Base-by-base conservation (phyloP, 768 basidiomycete species). In the Lentinula sp. region DNA sequence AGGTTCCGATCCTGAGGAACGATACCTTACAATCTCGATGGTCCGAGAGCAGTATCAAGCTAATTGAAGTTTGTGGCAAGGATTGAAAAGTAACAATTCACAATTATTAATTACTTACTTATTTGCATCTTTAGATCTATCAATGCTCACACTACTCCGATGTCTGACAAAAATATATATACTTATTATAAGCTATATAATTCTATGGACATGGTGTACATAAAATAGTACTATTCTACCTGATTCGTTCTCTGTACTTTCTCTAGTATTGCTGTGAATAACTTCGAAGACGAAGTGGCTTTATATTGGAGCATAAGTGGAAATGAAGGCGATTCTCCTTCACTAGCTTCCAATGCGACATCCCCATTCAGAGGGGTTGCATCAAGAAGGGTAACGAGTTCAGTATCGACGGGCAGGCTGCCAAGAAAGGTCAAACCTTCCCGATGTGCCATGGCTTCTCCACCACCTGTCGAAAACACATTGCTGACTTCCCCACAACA, bases 401-500 rank as follows among this genome's bases (percentile, higher is more conserved):
- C 93, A 0, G 91, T 89, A 77, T 98, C 97, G 43, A 99, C 88
- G 5, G 97, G 97, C 42, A 99, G 77, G 46, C 89, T 82, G 10
- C 97, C 97, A 59, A 99, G 77, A 70, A 95, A 97, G 52, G 69
- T 71, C 40, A 98, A 67, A 1, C 78, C 81, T 67, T 95, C 91
- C 55, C 80, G 81, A 63, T 79, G 78, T 4, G 92, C 94, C 89
- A 95, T 87, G 68, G 87, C 89, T 73, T 88, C 85, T 1, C 95
- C 97, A 2, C 97, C 97, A 15, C 94, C 94, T 4, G 86, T 89
- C 7, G 95, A 97, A 72, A 98, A 99, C 58, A 97, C 84, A 71
- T 96, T 93, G 77, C 87, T 93, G 66, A 98, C 78, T 72, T 98
- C 95, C 15, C 93, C 93, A 70, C 97, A 98, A 70, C 95, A 97